These are phyloP conservation scores for Epichloe coenophiala DNA, from an alignment of 2,329 filamentous ascomycete genomes.

Conservation along the genomic window DNA sequence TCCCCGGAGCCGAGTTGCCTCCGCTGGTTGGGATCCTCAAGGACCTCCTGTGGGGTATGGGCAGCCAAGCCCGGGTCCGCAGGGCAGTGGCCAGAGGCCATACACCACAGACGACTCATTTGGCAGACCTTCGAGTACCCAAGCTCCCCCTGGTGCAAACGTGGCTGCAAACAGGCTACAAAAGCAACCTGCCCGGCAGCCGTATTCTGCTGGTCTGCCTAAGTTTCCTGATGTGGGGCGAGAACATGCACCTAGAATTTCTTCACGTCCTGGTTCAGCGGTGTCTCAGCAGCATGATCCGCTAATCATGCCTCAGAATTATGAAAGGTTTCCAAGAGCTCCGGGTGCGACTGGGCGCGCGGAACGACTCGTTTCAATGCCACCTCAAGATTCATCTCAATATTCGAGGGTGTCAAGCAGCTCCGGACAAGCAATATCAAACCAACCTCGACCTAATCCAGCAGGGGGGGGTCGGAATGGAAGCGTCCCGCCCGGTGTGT, in stretches of 20 bases:
- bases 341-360: constrained; percentile 18
- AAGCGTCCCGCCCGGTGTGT: constrained; percentile 23
- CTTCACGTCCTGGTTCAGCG: constrained; percentile 9
- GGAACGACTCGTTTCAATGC: constrained; percentile 21
- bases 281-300: constrained; percentile 8
- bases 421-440: constrained; percentile 8
- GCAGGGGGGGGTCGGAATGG: constrained; percentile 16
- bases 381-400: constrained; percentile 11
- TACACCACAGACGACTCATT: constrained; percentile 12
- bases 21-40: constrained; percentile 32
- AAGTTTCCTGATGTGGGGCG: neutral
- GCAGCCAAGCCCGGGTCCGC: constrained; percentile 23
- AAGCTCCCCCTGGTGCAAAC: constrained; percentile 11
- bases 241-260: neutral
- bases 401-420: constrained; percentile 10
- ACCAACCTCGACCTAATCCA: constrained; percentile 11
- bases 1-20: constrained; percentile 28
- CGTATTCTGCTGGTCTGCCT: neutral
- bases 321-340: constrained; percentile 19
- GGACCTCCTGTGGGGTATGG: constrained; percentile 25
- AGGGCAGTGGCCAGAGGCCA: constrained; percentile 6
- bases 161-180: constrained; percentile 19
- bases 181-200: constrained; percentile 12
- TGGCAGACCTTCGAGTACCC: constrained; percentile 8
- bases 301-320: constrained; percentile 5